phyloP scores from a whole-genome alignment of 2,329 filamentous ascomycete species.

The Hypoxylon sp. region DNA sequence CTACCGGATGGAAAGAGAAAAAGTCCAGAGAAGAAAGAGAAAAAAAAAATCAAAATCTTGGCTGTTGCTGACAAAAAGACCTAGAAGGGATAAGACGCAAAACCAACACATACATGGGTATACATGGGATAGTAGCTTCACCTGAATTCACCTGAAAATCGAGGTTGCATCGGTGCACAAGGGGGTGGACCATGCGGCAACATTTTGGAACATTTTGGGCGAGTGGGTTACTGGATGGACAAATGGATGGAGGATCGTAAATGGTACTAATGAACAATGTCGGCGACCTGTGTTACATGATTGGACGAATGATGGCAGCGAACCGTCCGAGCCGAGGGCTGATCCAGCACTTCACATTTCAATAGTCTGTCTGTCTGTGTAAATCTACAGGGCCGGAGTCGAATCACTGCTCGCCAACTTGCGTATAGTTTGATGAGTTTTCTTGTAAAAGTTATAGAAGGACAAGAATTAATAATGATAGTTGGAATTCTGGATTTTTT shows the following conservation, averaged over 20 bases:
- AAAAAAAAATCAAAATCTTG: neutral
- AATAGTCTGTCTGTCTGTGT: conserved; percentile 35
- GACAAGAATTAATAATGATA: neutral
- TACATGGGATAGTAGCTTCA: conserved; percentile 38
- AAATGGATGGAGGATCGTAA: conserved; percentile 24
- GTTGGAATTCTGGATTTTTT: conserved; percentile 29
- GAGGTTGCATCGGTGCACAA: conserved; percentile 36
- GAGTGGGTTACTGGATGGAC: conserved; percentile 28
- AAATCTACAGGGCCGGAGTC: conserved; percentile 20
- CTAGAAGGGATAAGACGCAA: neutral
- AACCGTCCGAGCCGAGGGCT: conserved; percentile 31
- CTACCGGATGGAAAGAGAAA: conserved; percentile 9
- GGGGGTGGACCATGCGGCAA: conserved; percentile 33
- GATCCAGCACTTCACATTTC: conserved; percentile 34
- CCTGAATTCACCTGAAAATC: conserved; percentile 47
- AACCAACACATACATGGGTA: conserved; percentile 14
- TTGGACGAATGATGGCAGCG: conserved; percentile 39
- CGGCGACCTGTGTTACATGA: conserved; percentile 39
- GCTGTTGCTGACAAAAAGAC: neutral
- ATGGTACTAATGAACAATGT: conserved; percentile 31
- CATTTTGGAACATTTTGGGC: conserved; percentile 28
- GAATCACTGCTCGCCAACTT: conserved; percentile 14
- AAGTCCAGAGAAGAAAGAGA: neutral
- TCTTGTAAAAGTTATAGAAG: no score
- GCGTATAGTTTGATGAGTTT: conserved; percentile 2